A percentile compares a stretch with the other conserved stretches of the same genome.
Conservation (phyloP, 495 filamentous ascomycete species). For the Hapsidospora chrysogenum region DNA sequence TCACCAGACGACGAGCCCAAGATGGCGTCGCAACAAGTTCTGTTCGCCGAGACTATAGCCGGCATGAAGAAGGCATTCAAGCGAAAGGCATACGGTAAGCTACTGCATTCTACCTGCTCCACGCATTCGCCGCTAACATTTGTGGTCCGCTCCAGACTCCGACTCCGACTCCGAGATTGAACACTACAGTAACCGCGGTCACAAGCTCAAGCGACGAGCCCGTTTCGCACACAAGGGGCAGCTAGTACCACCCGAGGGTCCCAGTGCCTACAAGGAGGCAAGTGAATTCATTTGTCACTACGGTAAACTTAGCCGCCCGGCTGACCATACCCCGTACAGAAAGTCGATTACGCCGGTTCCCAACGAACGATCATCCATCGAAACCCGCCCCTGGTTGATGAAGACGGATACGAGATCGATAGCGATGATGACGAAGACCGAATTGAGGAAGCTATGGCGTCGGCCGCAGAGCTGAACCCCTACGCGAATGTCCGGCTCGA, state of each 20-base stretch:
- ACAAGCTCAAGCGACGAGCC: constrained; percentile 76
- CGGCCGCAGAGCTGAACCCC: constrained; percentile 63
- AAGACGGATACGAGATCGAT: constrained; percentile 72
- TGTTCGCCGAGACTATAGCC: constrained; percentile 57
- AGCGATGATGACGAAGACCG: constrained; percentile 61
- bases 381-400: constrained; percentile 62
- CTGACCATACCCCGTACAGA: too few species aligned
- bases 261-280: constrained; percentile 76
- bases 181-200: constrained; percentile 70
- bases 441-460: constrained; percentile 43
- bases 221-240: constrained; percentile 64
- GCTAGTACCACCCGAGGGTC: constrained; percentile 49
- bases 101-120: not conserved
- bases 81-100: constrained; percentile 41
- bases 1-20: too few species aligned
- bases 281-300: constrained; percentile 5
- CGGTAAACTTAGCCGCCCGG: not conserved
- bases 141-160: constrained; percentile 37
- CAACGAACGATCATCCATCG: constrained; percentile 65
- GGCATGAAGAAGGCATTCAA: constrained; percentile 60
- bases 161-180: constrained; percentile 75
- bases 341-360: constrained; percentile 71
- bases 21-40: constrained; percentile 56
- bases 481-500: constrained; percentile 71
- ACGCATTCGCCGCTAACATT: constrained; percentile 4